Conservation (phyloP, 331 rosid genomes). For the Cucumis variabilis region DNA sequence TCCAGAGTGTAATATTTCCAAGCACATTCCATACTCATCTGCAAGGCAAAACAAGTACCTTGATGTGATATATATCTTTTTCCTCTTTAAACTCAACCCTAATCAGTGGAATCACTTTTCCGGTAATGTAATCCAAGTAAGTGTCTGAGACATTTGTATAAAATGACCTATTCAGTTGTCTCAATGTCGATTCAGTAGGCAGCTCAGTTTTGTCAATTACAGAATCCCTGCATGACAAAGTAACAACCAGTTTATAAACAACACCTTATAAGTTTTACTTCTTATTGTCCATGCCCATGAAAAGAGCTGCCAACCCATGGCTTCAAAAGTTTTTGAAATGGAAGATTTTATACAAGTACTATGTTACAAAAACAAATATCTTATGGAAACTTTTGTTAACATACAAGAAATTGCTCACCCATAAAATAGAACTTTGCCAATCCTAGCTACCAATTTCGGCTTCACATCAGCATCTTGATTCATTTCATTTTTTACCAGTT, state of each 20-base stretch:
- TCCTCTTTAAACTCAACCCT: conserved; percentile 50
- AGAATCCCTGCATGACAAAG: conserved; percentile 42
- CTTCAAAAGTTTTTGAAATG: too few species aligned
- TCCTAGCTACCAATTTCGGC: conserved; percentile 47
- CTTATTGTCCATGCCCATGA: too few species aligned
- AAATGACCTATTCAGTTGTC: conserved; percentile 37
- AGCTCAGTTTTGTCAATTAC: conserved; percentile 29
- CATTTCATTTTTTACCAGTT: conserved; percentile 37
- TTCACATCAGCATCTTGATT: conserved; percentile 16
- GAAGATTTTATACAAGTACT: too few species aligned
- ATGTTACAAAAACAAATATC: neutral
- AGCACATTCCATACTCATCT: neutral
- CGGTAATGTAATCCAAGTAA: conserved; percentile 44
- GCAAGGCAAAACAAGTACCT: conserved; percentile 43
- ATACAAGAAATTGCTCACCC: conserved; percentile 32
- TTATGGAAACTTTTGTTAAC: neutral
- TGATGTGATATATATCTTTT: conserved; percentile 48
- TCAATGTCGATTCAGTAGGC: conserved; percentile 35
- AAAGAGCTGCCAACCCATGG: too few species aligned
- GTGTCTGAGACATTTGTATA: conserved; percentile 45
- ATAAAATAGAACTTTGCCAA: conserved; percentile 55
- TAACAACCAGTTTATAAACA: neutral
- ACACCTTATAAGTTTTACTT: too few species aligned
- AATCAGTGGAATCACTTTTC: conserved; percentile 34
- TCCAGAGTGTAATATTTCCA: too few species aligned